Evolutionary conservation across 139 green algal species (phyloP), one percentile per base, ranked within the genome.

Genomic region (Eudorina sp.): DNA sequence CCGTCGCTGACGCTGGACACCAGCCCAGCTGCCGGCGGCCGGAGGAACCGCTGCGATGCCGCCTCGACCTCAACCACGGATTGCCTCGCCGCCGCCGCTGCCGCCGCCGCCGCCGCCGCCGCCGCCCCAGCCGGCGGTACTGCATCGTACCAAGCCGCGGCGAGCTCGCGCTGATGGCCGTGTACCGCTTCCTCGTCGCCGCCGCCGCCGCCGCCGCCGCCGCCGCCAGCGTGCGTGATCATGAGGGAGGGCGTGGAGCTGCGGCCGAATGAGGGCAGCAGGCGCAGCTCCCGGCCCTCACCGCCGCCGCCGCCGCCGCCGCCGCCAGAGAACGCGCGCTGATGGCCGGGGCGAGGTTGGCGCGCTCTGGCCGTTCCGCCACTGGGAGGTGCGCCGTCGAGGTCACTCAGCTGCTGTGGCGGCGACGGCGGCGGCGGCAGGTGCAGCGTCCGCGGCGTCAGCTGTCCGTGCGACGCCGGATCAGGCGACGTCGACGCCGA

Each of bases 1-100:
- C 76, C 53, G 76, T 84, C 76, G 21, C 76, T 84, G 27, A 72
- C 34, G 18, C 76, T 84, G 51, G 76, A 53, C 0, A 72, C 75
- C 0, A 83, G 51, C 38, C 48, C 75, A n/a, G 29, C 34, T 27
- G 2, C 6, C 34, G 66, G 3, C 36, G 31, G n/a, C 11, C 34
- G 66, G 31, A 75, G 46, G 31, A 36, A 72, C 27, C 62, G 62
- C 62, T 72, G 62, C n/a, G n/a, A n/a, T n/a, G n/a, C n/a, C n/a
- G n/a, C n/a, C 27, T 72, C 62, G 62, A 11, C 31, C 31, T 75
- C 66, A 18, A 40, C 66, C 34, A 46, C 34, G 7, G 11, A 2
- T 7, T 29, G 2, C 36, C 36, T 75, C 31, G 66, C 66, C 66
- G 3, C 31, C 2, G 34, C 66, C 31, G 38, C 66, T 16, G 19